Conservation (phyloP, 768 basidiomycete genomes). For the Pleurotus sapidus region DNA sequence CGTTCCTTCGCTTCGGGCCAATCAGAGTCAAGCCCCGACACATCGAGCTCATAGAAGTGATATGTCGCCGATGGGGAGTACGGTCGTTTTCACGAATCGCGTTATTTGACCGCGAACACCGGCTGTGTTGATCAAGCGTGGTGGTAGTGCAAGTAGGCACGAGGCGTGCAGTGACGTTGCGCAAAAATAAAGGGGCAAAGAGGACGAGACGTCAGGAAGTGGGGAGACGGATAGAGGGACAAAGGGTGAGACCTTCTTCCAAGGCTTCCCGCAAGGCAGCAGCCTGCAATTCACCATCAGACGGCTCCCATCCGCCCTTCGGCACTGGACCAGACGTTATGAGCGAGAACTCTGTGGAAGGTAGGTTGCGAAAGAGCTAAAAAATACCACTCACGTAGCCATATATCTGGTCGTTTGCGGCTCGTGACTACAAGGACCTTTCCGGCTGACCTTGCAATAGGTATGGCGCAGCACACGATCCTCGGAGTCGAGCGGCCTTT, state of each 20-base stretch:
- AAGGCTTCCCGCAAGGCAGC: conserved; percentile 90
- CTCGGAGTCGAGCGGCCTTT: conserved; percentile 81
- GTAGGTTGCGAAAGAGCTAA: conserved; percentile 8
- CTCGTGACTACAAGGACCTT: conserved; percentile 85
- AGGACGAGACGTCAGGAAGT: conserved; percentile 61
- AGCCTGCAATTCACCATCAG: conserved; percentile 79
- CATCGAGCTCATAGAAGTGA: conserved; percentile 90
- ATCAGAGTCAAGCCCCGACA: conserved; percentile 67
- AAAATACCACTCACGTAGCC: conserved; percentile 76
- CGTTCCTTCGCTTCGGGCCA: conserved; percentile 84
- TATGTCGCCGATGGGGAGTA: conserved; percentile 77
- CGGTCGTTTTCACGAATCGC: conserved; percentile 83
- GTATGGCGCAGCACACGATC: conserved; percentile 89
- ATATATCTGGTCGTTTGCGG: conserved; percentile 73
- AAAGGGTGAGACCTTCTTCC: conserved; percentile 94
- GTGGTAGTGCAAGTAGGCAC: conserved; percentile 18
- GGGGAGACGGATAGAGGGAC: conserved; percentile 71
- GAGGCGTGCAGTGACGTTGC: conserved; percentile 8
- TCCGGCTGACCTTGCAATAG: conserved; percentile 68
- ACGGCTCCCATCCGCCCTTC: conserved; percentile 89
- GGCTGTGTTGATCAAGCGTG: conserved; percentile 48
- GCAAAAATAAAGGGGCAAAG: conserved; percentile 27
- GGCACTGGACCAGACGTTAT: conserved; percentile 52
- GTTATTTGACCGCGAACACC: conserved; percentile 87
- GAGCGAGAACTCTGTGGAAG: not conserved